These are phyloP conservation scores for Furcasterigmium sp. DNA, from an alignment of 2,329 filamentous ascomycete genomes.

Conservation along the genomic window DNA sequence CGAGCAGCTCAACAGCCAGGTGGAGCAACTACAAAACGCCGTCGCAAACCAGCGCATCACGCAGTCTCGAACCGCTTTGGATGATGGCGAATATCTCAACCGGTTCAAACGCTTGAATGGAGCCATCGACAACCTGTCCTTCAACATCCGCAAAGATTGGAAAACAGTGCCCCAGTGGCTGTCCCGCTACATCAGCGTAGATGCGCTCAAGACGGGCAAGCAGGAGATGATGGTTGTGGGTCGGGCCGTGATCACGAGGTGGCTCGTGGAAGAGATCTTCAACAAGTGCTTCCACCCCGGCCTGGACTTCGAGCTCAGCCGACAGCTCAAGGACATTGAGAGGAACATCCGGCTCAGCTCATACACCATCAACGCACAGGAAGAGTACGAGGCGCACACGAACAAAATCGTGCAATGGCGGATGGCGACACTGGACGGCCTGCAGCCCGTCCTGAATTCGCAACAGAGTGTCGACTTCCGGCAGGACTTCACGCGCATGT, in stretches of 20 bases:
- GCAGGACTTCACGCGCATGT: conserved; percentile 61
- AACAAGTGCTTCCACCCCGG: conserved; percentile 89
- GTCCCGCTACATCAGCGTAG: conserved; percentile 71
- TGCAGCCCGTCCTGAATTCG: conserved; percentile 64
- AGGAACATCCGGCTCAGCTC: conserved; percentile 77
- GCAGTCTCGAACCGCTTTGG: conserved; percentile 86
- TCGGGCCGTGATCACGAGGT: conserved; percentile 79
- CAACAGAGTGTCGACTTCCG: conserved; percentile 62
- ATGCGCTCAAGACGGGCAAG: conserved; percentile 80
- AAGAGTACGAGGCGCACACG: conserved; percentile 84
- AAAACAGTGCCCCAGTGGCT: conserved; percentile 76
- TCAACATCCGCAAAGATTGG: conserved; percentile 97
- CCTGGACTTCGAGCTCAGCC: conserved; percentile 70
- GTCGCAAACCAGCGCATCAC: conserved; percentile 93
- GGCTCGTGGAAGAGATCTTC: conserved; percentile 88
- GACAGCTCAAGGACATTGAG: conserved; percentile 79
- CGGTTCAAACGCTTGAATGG: conserved; percentile 89
- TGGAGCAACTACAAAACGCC: conserved; percentile 95
- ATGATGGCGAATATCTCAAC: conserved; percentile 89
- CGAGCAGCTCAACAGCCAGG: conserved; percentile 78
- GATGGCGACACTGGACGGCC: conserved; percentile 87
- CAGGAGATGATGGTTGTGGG: conserved; percentile 98
- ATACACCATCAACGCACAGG: conserved; percentile 67
- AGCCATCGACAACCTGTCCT: conserved; percentile 89
- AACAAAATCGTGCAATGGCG: conserved; percentile 90